Percentiles rank a stretch among this genome's conserved stretches.
Evolutionary conservation across 306 rosid species (phyloP).

Genomic region (Purshia tridentata): DNA sequence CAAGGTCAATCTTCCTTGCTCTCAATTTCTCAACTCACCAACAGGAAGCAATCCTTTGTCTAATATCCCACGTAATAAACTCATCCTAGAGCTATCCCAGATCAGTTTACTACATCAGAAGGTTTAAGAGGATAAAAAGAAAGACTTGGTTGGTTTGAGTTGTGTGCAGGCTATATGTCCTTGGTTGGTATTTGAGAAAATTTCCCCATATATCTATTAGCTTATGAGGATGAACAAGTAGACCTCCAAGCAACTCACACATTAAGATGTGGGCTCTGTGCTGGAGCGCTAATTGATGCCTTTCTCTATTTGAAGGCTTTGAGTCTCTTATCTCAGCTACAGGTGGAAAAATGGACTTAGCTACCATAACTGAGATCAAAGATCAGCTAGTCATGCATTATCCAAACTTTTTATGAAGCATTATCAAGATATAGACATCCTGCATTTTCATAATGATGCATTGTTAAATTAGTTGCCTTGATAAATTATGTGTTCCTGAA

Average conservation of each 20-base stretch:
- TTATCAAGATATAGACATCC: neutral
- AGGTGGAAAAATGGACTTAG: neutral
- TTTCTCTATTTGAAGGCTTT: neutral
- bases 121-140: neutral
- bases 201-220: neutral
- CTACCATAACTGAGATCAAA: neutral
- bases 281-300: neutral
- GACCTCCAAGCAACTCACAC: neutral
- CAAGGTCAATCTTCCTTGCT: neutral
- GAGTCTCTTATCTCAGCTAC: neutral
- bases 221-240: neutral
- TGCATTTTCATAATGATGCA: neutral
- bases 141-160: neutral
- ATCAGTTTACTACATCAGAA: neutral
- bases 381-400: neutral
- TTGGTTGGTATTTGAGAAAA: too few relatives aligned
- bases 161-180: too few relatives aligned
- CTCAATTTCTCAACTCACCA: neutral
- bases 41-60: neutral
- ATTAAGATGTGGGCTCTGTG: neutral
- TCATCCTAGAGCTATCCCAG: neutral
- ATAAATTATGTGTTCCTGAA: neutral
- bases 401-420: neutral
- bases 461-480: neutral
- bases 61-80: neutral